Conservation (phyloP, 148 eudicot species). For the Vaccinium darrowii region DNA sequence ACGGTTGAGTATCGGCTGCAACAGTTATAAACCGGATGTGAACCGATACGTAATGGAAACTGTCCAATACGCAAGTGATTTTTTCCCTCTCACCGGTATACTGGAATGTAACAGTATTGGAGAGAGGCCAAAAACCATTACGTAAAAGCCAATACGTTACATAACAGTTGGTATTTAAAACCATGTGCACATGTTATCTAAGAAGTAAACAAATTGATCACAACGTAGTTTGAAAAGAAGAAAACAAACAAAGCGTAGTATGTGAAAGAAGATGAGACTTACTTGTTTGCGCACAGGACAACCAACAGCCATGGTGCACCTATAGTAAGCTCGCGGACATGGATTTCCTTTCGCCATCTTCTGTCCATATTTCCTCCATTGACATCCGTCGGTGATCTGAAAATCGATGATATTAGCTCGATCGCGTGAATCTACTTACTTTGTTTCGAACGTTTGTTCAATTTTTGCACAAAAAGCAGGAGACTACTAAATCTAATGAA, state of each 20-base stretch:
- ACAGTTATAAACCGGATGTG: too few species aligned
- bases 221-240: background rate
- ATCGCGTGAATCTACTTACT: background rate
- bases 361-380: slow-evolving; percentile 80
- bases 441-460: background rate
- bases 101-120: too few species aligned
- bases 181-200: too few species aligned
- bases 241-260: background rate
- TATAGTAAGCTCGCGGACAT: slow-evolving; percentile 70
- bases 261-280: slow-evolving; percentile 3
- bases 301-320: slow-evolving; percentile 93
- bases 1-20: too few species aligned
- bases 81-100: too few species aligned
- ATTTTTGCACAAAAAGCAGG: background rate
- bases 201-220: background rate
- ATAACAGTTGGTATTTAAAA: too few species aligned
- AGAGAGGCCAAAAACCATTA: too few species aligned
- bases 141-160: too few species aligned
- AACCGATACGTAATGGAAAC: too few species aligned
- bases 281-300: slow-evolving; percentile 98
- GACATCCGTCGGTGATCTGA: slow-evolving; percentile 72
- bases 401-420: background rate
- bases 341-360: slow-evolving; percentile 85
- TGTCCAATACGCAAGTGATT: too few species aligned
- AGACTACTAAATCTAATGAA: background rate